phyloP scores from a whole-genome alignment of 768 basidiomycete species.

The button mushroom (Agaricus bisporus) region DNA sequence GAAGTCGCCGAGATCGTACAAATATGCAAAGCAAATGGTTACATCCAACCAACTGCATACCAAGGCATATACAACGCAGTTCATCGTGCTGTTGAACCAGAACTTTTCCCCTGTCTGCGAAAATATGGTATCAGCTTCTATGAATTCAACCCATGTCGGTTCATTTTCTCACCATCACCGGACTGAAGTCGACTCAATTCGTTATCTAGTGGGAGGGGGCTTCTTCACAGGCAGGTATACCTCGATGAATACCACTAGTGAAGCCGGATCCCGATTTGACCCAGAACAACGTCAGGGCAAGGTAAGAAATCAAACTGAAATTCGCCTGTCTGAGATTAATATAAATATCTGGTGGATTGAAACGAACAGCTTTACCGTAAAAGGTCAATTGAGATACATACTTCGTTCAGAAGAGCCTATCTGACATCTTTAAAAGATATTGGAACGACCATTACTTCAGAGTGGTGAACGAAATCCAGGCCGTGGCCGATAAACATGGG shows the following conservation, averaged over 20 bases:
- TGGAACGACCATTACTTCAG: no score
- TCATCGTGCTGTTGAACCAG: slow-evolving; percentile 33
- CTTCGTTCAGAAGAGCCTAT: no score
- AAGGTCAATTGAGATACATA: slow-evolving; percentile 20
- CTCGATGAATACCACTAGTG: slow-evolving; percentile 31
- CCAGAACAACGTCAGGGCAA: slow-evolving; percentile 37
- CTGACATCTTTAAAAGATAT: no score
- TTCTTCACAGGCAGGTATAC: slow-evolving; percentile 51
- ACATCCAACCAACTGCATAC: slow-evolving; percentile 49
- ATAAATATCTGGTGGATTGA: no score
- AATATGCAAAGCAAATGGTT: slow-evolving; percentile 50
- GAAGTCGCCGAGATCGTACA: slow-evolving; percentile 28
- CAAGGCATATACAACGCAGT: slow-evolving; percentile 41
- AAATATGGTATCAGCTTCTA: slow-evolving; percentile 54
- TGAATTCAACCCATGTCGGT: slow-evolving; percentile 48
- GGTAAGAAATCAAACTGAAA: slow-evolving; percentile 19
- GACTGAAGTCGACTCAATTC: neutral
- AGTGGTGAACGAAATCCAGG: no score
- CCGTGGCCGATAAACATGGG: no score
- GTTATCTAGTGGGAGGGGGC: slow-evolving; percentile 45
- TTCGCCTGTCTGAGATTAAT: neutral
- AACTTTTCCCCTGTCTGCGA: slow-evolving; percentile 49
- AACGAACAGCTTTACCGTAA: slow-evolving; percentile 28
- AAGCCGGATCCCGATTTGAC: slow-evolving; percentile 55
- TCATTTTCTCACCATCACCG: neutral